These are phyloP conservation scores for Endocladia muricata DNA, from an alignment of 31 red algal genomes.

Conservation along the genomic window DNA sequence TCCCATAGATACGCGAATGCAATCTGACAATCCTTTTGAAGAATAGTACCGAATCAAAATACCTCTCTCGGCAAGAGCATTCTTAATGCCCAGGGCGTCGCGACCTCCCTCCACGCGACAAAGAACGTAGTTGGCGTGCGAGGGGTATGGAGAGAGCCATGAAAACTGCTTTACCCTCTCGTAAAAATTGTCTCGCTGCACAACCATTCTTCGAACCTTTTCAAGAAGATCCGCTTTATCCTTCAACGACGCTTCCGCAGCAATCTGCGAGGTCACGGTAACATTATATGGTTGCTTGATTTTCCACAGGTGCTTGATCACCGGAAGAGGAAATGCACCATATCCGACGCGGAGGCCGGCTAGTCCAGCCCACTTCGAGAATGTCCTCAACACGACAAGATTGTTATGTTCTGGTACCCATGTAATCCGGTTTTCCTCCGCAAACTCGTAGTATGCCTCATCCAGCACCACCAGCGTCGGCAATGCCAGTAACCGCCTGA, in stretches of 20 bases:
- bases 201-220: constrained; percentile 65
- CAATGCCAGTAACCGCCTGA: constrained; percentile 68
- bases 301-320: constrained; percentile 96
- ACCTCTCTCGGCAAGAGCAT: constrained; percentile 56
- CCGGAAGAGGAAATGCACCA: constrained; percentile 80
- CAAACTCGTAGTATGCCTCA: constrained; percentile 97
- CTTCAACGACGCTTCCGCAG: constrained; percentile 67
- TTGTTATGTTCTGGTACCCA: constrained; percentile 78
- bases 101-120: constrained; percentile 71
- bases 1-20: constrained; percentile 94
- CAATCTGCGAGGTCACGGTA: constrained; percentile 78
- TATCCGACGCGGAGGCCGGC: constrained; percentile 94
- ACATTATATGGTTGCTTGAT: constrained; percentile 99
- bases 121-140: constrained; percentile 88
- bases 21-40: constrained; percentile 64
- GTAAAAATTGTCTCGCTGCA: constrained; percentile 72
- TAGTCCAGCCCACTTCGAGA: constrained; percentile 95
- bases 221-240: constrained; percentile 56
- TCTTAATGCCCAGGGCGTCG: constrained; percentile 49
- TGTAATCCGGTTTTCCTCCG: constrained; percentile 40
- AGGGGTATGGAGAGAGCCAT: constrained; percentile 84
- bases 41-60: constrained; percentile 98
- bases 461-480: constrained; percentile 90
- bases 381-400: constrained; percentile 90
- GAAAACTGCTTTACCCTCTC: constrained; percentile 22